These are phyloP conservation scores for Saccharomycopsis fibuligera DNA, from an alignment of 805 yeast species.

Conservation along the genomic window DNA sequence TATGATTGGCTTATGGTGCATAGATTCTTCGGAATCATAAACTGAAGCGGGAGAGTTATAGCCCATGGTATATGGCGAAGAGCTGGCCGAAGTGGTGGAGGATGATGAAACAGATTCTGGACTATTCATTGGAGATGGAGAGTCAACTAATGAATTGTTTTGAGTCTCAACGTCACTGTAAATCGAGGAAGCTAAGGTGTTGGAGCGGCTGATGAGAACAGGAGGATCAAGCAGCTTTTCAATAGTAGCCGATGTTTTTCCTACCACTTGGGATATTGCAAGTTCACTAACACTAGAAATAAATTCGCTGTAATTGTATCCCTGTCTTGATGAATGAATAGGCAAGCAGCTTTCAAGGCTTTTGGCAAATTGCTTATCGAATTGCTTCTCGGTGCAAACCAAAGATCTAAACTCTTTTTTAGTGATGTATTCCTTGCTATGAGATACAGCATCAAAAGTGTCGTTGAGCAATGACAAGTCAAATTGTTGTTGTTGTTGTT, in stretches of 20 bases:
- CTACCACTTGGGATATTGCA: too few species aligned
- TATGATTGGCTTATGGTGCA: not conserved
- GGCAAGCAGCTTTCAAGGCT: constrained; percentile 13
- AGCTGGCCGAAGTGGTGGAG: not conserved
- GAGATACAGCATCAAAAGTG: not conserved
- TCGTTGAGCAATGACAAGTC: not conserved
- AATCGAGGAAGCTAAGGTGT: not conserved
- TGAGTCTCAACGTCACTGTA: not conserved
- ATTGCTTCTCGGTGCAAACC: not conserved
- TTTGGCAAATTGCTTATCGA: constrained; percentile 9
- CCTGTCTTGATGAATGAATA: constrained; percentile 12
- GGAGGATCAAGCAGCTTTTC: not conserved
- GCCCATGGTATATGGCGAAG: not conserved
- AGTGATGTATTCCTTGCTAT: constrained; percentile 7
- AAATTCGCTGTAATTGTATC: constrained; percentile 14
- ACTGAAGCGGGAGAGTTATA: not conserved
- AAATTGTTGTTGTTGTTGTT: not conserved
- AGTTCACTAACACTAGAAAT: not conserved
- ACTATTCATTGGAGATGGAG: not conserved
- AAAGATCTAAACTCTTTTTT: constrained; percentile 16
- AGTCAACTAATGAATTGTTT: not conserved
- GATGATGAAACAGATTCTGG: not conserved
- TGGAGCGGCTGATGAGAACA: not conserved
- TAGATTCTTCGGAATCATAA: not conserved
- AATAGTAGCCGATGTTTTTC: not conserved